Percentiles rank a stretch among this genome's conserved stretches.
Conservation (phyloP, 2,329 filamentous ascomycete species). For the Xylariaceae sp. region DNA sequence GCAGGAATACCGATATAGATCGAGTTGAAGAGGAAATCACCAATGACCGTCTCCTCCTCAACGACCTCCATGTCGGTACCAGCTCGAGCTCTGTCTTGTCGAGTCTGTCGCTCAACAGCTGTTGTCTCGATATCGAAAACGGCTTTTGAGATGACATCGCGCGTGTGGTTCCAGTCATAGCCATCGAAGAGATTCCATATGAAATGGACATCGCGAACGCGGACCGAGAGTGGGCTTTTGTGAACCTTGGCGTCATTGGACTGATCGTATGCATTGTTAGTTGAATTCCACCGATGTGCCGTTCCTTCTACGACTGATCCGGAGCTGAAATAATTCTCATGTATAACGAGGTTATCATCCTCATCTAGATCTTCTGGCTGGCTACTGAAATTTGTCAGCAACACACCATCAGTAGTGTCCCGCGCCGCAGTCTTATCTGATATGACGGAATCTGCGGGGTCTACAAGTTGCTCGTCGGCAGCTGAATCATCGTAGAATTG, state of each 20-base stretch:
- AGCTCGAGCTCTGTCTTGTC: slow-evolving; percentile 61
- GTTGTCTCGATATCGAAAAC: slow-evolving; percentile 87
- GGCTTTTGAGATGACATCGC: slow-evolving; percentile 84
- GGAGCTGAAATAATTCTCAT: slow-evolving; percentile 78
- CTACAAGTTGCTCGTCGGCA: slow-evolving; percentile 56
- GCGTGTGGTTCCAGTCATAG: slow-evolving; percentile 92
- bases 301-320: slow-evolving; percentile 67
- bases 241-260: slow-evolving; percentile 66
- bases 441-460: slow-evolving; percentile 48
- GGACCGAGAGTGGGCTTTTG: slow-evolving; percentile 76
- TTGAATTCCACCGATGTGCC: slow-evolving; percentile 82
- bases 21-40: slow-evolving; percentile 97
- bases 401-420: slow-evolving; percentile 53
- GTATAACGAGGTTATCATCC: slow-evolving; percentile 68
- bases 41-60: slow-evolving; percentile 85
- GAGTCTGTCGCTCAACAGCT: slow-evolving; percentile 75
- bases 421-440: slow-evolving; percentile 49
- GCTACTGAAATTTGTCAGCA: slow-evolving; percentile 52
- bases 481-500: slow-evolving; percentile 56
- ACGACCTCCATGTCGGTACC: slow-evolving; percentile 70
- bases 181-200: slow-evolving; percentile 99
- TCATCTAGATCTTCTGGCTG: slow-evolving; percentile 53
- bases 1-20: slow-evolving; percentile 95
- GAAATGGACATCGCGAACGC: slow-evolving; percentile 84
- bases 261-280: slow-evolving; percentile 74